These are phyloP conservation scores for Skeletonema potamos DNA, from an alignment of 108 stramenopile genomes.

Conservation along the genomic window DNA sequence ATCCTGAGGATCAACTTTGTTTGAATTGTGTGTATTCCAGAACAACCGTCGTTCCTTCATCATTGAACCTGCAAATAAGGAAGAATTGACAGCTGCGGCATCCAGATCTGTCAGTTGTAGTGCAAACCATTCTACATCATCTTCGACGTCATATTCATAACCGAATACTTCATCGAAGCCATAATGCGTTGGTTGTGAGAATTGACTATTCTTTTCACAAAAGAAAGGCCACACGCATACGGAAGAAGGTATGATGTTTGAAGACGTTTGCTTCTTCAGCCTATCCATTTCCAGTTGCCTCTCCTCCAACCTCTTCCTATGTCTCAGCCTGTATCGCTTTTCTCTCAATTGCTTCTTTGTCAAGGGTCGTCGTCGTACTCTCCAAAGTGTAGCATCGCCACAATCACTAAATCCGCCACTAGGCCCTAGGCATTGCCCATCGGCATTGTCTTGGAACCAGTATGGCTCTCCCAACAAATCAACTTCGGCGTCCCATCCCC, in stretches of 20 bases:
- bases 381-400: slow-evolving; percentile 83
- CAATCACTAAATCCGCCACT: slow-evolving; percentile 69
- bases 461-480: slow-evolving; percentile 46
- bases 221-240: slow-evolving; percentile 48
- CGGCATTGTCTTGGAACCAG: slow-evolving; percentile 71
- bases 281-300: background rate
- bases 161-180: slow-evolving; percentile 16
- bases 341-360: slow-evolving; percentile 16
- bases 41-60: background rate
- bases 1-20: background rate
- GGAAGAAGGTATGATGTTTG: background rate
- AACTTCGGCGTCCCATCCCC: slow-evolving; percentile 21
- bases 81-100: slow-evolving; percentile 12
- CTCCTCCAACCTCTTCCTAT: slow-evolving; percentile 1
- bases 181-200: background rate
- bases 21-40: slow-evolving; percentile 8
- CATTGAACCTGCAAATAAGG: background rate
- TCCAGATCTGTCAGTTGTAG: slow-evolving; percentile 27
- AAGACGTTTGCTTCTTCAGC: background rate
- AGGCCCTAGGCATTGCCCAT: slow-evolving; percentile 68
- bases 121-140: slow-evolving; percentile 30
- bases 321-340: slow-evolving; percentile 13
- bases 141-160: slow-evolving; percentile 12
- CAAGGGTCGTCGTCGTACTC: slow-evolving; percentile 36
- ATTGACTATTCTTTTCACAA: slow-evolving; percentile 26